Evolutionary conservation across 805 yeast genomes (phyloP), one percentile per base, ranked within the genome.

Genomic region (Clavispora vitiphila): DNA sequence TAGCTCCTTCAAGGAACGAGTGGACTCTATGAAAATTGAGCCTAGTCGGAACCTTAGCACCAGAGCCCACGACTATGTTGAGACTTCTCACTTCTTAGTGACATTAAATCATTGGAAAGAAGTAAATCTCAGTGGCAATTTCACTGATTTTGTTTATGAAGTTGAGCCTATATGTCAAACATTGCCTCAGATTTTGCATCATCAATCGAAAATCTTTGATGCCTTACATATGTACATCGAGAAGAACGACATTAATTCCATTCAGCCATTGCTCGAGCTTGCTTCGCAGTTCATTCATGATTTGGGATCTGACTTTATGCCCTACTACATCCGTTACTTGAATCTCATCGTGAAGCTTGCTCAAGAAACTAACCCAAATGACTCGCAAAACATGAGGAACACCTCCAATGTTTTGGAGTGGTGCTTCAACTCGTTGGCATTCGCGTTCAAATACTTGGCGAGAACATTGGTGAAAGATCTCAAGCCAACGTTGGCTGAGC

Each of bases 221-320:
- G 50, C 73, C 4, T 64, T 93, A 27, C 57, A 63, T 22, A 49
- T 48, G 8, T 73, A 75, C 42, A 72, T 84, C 29, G 54, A 60
- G 14, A 63, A 68, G 27, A 77, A 81, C 46, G 96, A 93, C 57
- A 71, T 72, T 18, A 67, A 83, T 42, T 79, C 96, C 1, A 64
- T 86, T 35, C 93, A 89, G 59, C 91, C 98, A 3, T 57, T 87
- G 22, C 62, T 88, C 38, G 99, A 93, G 57, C 58, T 67, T 40
- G 60, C 89, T 19, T 77, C 96, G 0, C 95, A 89, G 55, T 83
- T 93, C 53, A 81, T 89, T 31, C 96, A 87, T 53, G 99, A 91
- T 66, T 66, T 91, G 47, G 97, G 96, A 8, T 83, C 91, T 2
- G 98, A 91, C 51, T 93, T 90, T 56, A 74, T 88, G 69, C 77